Conservation (phyloP, 257 asterid genomes). For the Misopates orontium region DNA sequence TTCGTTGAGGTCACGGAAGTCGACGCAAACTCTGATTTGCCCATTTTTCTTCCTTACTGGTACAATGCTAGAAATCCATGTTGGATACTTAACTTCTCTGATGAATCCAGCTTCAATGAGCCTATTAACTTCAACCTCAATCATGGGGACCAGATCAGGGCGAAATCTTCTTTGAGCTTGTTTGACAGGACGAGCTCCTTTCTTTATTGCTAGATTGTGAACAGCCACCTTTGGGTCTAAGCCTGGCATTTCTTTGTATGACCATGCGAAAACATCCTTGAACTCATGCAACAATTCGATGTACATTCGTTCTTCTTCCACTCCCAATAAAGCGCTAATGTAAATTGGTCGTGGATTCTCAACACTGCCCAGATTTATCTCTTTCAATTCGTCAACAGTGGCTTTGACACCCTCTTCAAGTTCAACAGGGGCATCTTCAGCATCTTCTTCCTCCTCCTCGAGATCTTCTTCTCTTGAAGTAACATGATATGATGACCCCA, state of each 20-base stretch:
- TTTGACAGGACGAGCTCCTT: background rate
- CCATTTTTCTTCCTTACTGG: background rate
- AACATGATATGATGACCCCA: background rate
- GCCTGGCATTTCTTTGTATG: slow-evolving; percentile 16
- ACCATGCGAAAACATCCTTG: slow-evolving; percentile 8
- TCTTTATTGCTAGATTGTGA: background rate
- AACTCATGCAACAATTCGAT: background rate
- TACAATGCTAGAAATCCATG: background rate
- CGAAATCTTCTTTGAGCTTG: slow-evolving; percentile 5
- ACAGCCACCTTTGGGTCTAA: slow-evolving; percentile 14
- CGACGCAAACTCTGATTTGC: background rate
- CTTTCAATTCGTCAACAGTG: background rate
- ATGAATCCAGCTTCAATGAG: no score
- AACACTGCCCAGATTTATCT: background rate
- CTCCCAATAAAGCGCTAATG: background rate
- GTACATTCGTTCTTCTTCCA: background rate
- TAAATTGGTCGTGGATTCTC: background rate
- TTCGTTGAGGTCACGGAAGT: background rate
- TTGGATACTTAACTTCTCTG: no score
- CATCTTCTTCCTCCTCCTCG: background rate
- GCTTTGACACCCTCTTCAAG: background rate
- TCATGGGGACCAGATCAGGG: no score
- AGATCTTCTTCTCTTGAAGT: no score
- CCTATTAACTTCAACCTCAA: no score
- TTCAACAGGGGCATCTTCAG: background rate